Base-by-base conservation (phyloP, 306 rosid species). In the Biancaea sappan region DNA sequence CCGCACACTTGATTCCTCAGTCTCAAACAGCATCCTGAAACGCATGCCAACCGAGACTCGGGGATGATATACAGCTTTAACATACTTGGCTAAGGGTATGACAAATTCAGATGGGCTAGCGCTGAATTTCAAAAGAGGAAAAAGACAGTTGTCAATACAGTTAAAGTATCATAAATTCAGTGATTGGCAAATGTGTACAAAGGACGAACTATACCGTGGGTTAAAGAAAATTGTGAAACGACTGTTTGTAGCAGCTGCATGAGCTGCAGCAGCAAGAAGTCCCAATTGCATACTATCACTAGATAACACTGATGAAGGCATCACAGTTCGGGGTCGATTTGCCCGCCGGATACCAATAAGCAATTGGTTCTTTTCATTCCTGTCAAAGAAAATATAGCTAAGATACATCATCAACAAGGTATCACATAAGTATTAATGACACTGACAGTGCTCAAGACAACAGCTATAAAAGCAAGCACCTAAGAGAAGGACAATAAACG, bases 201-300 rank as follows among this genome's bases (percentile, higher is more conserved):
- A 60, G 46, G 28, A 18, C 25, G 48, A 44, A 34, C 34, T 22
- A 13, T 85, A 94, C 99, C 97, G 92, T 65, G 99, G 99, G 46
- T 94, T 94, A 76, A 87, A 94, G 88, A 90, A 94, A 81, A 94
- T 92, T 72, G 99, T 91, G 82, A 94, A 94, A 40, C 92, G 99
- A 65, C 99, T 94, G 52, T 86, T 94, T 69, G 99, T 94, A 57
- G 96, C 87, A 77, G 99, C 99, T 62, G 99, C 99, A 61, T 94
- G 99, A 70, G 99, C 99, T 72, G 99, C 99, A 9, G 99, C 99
- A 65, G 99, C 99, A 79, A 94, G 97, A 86, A 94, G 99, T 68
- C 99, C 99, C 77, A 94, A 79, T 81, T 94, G 99, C 99, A 94
- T 94, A 84, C 99, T 94, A 58, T 94, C 99, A 76, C 99, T 94